phyloP scores from a whole-genome alignment of 371 early-diverging fungal genomes.

The Syncephalastrum racemosum region DNA sequence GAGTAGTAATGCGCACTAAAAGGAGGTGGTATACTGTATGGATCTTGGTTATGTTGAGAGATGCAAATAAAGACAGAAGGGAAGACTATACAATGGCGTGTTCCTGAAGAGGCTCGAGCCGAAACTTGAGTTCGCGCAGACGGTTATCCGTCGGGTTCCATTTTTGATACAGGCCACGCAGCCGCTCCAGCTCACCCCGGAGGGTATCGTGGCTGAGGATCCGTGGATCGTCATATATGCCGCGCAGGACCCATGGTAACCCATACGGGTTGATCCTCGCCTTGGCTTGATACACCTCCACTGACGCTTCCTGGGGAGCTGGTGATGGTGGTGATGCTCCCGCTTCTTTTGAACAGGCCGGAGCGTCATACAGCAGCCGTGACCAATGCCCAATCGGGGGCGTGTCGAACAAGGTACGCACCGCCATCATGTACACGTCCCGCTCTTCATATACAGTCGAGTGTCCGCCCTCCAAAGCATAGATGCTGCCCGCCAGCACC shows the following conservation, averaged over 20 bases:
- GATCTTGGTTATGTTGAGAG: too few species aligned
- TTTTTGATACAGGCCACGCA: conserved; percentile 61
- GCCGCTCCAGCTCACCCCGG: conserved; percentile 55
- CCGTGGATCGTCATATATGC: conserved; percentile 67
- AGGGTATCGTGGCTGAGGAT: conserved; percentile 52
- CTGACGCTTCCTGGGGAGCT: conserved; percentile 11
- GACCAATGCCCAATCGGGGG: conserved; percentile 17
- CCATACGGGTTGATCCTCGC: conserved; percentile 76
- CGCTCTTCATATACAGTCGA: conserved; percentile 89
- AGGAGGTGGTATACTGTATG: too few species aligned
- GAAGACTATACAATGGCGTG: conserved; percentile 1
- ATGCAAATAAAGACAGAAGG: too few species aligned
- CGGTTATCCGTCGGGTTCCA: conserved; percentile 77
- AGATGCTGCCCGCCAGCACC: conserved; percentile 81
- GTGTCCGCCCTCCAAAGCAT: conserved; percentile 84
- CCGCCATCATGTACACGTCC: conserved; percentile 73
- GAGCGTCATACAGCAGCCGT: not conserved
- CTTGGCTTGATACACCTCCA: conserved; percentile 51
- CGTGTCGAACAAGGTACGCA: conserved; percentile 40
- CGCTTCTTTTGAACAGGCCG: not conserved
- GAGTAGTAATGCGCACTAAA: too few species aligned
- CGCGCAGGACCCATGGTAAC: conserved; percentile 89
- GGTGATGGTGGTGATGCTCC: not conserved
- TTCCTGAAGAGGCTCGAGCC: conserved; percentile 72
- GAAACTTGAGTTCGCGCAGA: conserved; percentile 80